Evolutionary conservation across 1,284 basidiomycete genomes (phyloP).

Genomic region (Marasmius tenuissimus): DNA sequence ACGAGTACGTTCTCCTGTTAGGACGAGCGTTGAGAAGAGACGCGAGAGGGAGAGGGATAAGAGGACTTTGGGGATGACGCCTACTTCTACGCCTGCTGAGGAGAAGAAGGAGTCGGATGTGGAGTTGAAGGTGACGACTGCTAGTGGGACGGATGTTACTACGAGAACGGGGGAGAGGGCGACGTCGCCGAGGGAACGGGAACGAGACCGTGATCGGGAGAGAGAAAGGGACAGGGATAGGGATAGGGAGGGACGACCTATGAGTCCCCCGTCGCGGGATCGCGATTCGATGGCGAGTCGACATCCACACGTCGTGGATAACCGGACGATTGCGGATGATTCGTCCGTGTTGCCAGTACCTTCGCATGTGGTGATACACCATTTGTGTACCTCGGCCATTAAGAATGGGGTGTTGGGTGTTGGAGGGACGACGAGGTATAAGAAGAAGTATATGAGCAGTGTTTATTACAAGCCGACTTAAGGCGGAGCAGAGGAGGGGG

Average conservation of each 20-base stretch:
- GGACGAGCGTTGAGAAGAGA: constrained; percentile 1
- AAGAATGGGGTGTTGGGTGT: constrained; percentile 93
- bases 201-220: too few species aligned
- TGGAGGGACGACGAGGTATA: constrained; percentile 90
- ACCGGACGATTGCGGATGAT: constrained; percentile 69
- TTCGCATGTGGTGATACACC: constrained; percentile 93
- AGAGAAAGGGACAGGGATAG: too few species aligned
- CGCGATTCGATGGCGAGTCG: not conserved
- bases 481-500: not conserved
- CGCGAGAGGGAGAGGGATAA: constrained; percentile 10
- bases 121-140: constrained; percentile 32
- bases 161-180: not conserved
- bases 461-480: constrained; percentile 57
- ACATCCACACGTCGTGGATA: not conserved
- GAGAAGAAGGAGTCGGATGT: constrained; percentile 5
- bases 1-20: constrained; percentile 4
- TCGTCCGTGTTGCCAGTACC: constrained; percentile 91
- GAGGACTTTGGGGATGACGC: constrained; percentile 8
- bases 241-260: not conserved
- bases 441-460: constrained; percentile 76
- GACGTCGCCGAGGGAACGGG: not conserved
- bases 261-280: constrained; percentile 1
- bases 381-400: constrained; percentile 94
- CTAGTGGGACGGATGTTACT: constrained; percentile 39
- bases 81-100: constrained; percentile 10